Evolutionary conservation across 169 alveolate genomes (phyloP).

Genomic region (Eimeria acervulina): DNA sequence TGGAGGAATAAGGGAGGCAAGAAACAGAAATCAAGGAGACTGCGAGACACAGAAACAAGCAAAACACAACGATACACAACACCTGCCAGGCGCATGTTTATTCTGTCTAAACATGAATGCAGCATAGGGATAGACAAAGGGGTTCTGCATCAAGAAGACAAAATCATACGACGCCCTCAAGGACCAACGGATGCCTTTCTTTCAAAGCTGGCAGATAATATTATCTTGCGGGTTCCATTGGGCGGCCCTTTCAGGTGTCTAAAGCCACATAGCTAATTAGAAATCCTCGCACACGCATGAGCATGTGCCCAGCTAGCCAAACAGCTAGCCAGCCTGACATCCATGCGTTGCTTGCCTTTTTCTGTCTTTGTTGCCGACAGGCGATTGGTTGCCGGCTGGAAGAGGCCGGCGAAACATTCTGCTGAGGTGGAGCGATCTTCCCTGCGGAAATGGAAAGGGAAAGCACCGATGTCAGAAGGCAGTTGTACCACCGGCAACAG

Average conservation of each 20-base stretch:
- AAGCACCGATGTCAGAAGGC: background rate
- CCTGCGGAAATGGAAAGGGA: background rate
- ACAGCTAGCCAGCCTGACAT: background rate
- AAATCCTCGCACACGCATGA: background rate
- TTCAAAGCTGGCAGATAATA: too few relatives aligned
- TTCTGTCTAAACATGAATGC: too few relatives aligned
- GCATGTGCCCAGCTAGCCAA: background rate
- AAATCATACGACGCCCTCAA: too few relatives aligned
- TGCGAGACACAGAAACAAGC: background rate
- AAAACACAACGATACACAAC: background rate
- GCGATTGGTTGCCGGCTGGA: conserved; percentile 59
- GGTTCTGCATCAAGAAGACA: too few relatives aligned
- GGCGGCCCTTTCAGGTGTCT: too few relatives aligned
- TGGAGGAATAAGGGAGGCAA: background rate
- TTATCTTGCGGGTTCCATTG: too few relatives aligned
- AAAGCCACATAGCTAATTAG: too few relatives aligned
- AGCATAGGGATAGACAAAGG: too few relatives aligned
- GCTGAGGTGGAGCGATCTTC: background rate
- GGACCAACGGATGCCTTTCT: too few relatives aligned
- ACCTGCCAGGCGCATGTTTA: too few relatives aligned
- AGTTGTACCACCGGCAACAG: too few relatives aligned
- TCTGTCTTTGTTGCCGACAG: conserved; percentile 72
- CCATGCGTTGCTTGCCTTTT: conserved; percentile 4
- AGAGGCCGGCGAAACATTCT: conserved; percentile 71
- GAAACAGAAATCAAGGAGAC: background rate